Evolutionary conservation across 73 alveolate species (phyloP).

Genomic region (Paramecium caudatum): DNA sequence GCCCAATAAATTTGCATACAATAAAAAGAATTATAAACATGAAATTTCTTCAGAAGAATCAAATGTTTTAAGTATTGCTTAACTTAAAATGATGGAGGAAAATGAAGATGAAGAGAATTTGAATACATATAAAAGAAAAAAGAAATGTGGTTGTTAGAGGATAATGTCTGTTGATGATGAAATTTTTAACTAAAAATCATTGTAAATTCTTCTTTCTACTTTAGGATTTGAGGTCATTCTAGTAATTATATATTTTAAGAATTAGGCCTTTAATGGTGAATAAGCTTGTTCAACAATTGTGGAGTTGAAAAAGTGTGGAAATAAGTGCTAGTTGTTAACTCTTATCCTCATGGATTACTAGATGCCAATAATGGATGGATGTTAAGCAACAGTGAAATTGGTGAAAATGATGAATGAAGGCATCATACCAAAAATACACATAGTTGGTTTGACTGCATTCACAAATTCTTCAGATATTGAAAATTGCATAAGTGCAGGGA

Average conservation of each 20-base stretch:
- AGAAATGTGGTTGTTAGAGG: constrained; percentile 59
- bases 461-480: not conserved
- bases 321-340: not conserved
- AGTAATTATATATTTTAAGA: constrained; percentile 18
- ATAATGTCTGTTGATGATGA: constrained; percentile 77
- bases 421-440: constrained; percentile 7
- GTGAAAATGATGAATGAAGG: not conserved
- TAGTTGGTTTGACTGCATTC: constrained; percentile 44
- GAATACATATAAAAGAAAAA: not conserved
- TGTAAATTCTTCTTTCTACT: constrained; percentile 22
- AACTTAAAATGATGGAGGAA: not conserved
- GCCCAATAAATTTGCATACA: not conserved
- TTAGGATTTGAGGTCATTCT: constrained; percentile 57
- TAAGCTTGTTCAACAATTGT: not conserved
- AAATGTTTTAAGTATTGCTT: not conserved
- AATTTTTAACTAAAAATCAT: constrained; percentile 46
- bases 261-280: constrained; percentile 58
- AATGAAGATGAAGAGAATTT: not conserved
- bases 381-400: not conserved
- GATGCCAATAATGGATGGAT: constrained; percentile 62
- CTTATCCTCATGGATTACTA: constrained; percentile 52
- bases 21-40: not conserved
- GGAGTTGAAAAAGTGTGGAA: not conserved
- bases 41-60: constrained; percentile 1
- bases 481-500: constrained; percentile 41